Evolutionary conservation across 345 rosid genomes (phyloP), one percentile per base, ranked within the genome.

Genomic region (Combretum micranthum): DNA sequence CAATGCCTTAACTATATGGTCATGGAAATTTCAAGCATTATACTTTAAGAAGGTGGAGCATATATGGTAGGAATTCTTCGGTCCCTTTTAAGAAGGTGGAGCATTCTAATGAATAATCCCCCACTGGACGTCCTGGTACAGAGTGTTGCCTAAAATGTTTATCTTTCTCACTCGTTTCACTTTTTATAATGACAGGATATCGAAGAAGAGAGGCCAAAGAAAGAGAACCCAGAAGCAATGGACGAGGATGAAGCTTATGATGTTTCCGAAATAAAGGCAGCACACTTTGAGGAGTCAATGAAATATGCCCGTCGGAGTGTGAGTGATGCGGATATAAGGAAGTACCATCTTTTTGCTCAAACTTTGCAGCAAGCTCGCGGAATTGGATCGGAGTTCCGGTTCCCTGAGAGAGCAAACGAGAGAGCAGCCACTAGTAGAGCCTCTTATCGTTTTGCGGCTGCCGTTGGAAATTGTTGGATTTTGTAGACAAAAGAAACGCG

Each of bases 281-380:
- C 86, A 4, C 95, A 89, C 59, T 89, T 89, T 20, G 97, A 89
- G 74, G 97, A 89, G 66, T 86, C 97, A 10, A 86, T 89, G 95
- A 89, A 86, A 67, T 89, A 68, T 44, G 97, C 97, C 3, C 80
- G 97, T 1, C 73, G 92, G 63, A 86, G 95, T 80, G 97, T 86
- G 42, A 86, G 92, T 18, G 97, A 89, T 75, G 95, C 88, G 15
- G 97, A 87, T 62, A 85, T 90, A 47, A 82, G 94, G 62, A 87
- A 90, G 67, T 90, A 90, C 74, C 96, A 87, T 72, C 83, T 90
- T 20, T 90, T 90, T 66, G 91, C 97, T 53, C 97, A 90, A 62
- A 90, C 97, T 6, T 58, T 90, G 72, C 97, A 90, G 70, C 97
- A 90, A 48, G 87, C 97, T 0, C 76, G 97, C 65, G 97, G 97